Percentiles rank a stretch among this genome's conserved stretches.
Conservation (phyloP, 129 eudicot species). For the Pulicaria dysenterica region DNA sequence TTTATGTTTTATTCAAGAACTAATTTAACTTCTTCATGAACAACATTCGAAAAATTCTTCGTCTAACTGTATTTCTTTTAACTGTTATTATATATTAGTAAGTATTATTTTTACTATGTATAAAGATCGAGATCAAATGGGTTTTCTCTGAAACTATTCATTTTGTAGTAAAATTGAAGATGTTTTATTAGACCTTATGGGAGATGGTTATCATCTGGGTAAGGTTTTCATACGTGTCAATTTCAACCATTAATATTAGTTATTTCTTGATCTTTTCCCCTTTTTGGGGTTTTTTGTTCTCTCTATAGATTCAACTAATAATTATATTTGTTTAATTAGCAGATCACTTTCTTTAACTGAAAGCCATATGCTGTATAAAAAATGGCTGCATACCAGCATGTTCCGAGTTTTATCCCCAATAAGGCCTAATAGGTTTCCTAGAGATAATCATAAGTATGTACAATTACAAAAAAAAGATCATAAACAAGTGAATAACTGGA, state of each 20-base stretch:
- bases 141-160: background rate
- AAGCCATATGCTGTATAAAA: conserved; percentile 27
- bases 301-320: background rate
- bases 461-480: background rate
- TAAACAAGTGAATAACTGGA: background rate
- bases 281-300: background rate
- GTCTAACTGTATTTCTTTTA: background rate
- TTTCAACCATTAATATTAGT: too few species aligned
- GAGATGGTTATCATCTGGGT: too few species aligned
- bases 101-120: background rate
- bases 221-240: too few species aligned
- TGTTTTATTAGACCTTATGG: conserved; percentile 12
- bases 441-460: background rate
- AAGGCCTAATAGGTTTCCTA: background rate
- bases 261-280: too few species aligned
- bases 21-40: background rate
- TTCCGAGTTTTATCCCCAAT: background rate
- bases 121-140: background rate
- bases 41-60: background rate
- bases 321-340: background rate
- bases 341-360: conserved; percentile 18
- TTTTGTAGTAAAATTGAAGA: conserved; percentile 16
- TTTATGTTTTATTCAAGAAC: background rate
- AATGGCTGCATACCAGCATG: conserved; percentile 31
- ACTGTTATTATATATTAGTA: background rate